Base-by-base conservation (phyloP, 164 flowering plant species). In the Sextonia rubra region DNA sequence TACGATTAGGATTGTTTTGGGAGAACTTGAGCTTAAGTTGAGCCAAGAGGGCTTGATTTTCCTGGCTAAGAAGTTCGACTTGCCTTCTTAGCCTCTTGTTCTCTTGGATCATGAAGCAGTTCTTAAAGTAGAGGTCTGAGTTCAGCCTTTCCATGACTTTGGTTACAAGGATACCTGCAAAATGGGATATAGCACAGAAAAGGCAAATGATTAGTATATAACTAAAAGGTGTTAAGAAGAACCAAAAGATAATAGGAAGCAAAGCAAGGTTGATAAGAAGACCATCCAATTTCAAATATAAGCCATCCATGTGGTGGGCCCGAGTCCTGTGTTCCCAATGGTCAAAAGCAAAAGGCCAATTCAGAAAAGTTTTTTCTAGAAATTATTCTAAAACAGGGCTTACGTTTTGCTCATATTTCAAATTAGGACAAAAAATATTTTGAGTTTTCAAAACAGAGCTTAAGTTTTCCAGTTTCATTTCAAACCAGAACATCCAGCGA, bases 11-110 rank as follows among this genome's bases (percentile, higher is more conserved):
- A 15, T 37, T 71, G 63, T 73, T n/a, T 52, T 77, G 69, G 55
- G 74, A 26, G 56, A 71, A 62, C 58, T 69, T 77, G 77, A 79
- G 79, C 66, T 82, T 80, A n/a, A 87, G 81, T 78, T 86, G 76
- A 47, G 85, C 77, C 37, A 81, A 64, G 25, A 88, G 83, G 7
- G 83, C 87, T 77, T 89, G 83, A 64, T 90, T 84, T 80, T 86
- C 91, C 75, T 82, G 78, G 77, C 83, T 85, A 56, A 84, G 89
- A 32, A 66, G 77, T 26, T 84, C 81, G 26, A 88, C 90, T 72
- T 83, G 84, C 84, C 77, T 86, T 80, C 87, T 82, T 47, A 86
- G 82, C 85, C 73, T 81, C 72, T 88, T 86, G 74, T 89, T 86
- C 77, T 86, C 89, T 64, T 82, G 75, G 63, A 86, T 82, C 37